These are phyloP conservation scores for Gentiana macrophylla DNA, from an alignment of 257 asterid genomes.

Conservation along the genomic window DNA sequence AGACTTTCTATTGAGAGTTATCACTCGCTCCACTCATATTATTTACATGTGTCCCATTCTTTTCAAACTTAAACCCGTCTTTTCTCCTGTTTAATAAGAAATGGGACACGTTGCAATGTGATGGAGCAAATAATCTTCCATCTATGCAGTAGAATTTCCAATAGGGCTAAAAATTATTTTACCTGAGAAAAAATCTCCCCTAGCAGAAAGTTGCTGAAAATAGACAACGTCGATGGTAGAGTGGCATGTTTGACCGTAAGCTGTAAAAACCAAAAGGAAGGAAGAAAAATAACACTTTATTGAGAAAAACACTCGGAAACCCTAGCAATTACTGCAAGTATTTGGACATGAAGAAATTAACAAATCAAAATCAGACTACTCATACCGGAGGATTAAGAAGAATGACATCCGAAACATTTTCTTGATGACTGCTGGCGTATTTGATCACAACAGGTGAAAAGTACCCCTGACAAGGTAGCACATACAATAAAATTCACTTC, in stretches of 20 bases:
- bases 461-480: conserved; percentile 49
- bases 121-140: neutral
- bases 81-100: too few relatives aligned
- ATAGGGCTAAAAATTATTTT: conserved; percentile 4
- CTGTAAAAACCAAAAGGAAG: conserved; percentile 21
- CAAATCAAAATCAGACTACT: neutral
- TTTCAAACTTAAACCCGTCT: too few relatives aligned
- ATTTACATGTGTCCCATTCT: too few relatives aligned
- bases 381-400: conserved; percentile 88
- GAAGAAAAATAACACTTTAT: too few relatives aligned
- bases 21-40: too few relatives aligned
- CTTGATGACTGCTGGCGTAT: conserved; percentile 67
- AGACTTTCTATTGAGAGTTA: too few relatives aligned
- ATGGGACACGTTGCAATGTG: neutral
- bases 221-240: conserved; percentile 68
- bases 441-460: conserved; percentile 72
- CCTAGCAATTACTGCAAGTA: neutral
- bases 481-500: conserved; percentile 4
- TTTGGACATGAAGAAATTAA: neutral
- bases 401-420: conserved; percentile 58
- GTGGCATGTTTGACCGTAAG: conserved; percentile 63
- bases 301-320: neutral
- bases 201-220: conserved; percentile 81
- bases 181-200: conserved; percentile 96
- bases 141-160: too few relatives aligned